These are phyloP conservation scores for Rugonectria rugulosa DNA, from an alignment of 2,329 filamentous ascomycete species.

Conservation along the genomic window DNA sequence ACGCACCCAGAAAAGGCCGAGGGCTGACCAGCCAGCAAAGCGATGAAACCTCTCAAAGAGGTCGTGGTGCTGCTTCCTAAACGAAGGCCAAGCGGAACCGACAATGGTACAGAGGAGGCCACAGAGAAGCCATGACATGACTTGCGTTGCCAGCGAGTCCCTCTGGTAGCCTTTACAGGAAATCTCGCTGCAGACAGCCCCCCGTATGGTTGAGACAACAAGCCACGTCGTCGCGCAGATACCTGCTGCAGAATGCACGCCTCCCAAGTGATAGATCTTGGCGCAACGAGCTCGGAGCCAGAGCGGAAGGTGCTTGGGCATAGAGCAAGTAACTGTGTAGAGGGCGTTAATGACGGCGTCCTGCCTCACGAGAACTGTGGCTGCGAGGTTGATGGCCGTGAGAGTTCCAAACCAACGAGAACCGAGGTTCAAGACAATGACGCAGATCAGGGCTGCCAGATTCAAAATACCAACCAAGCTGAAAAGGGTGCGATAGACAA, in stretches of 20 bases:
- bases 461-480: constrained; percentile 60
- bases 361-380: constrained; percentile 61
- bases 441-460: constrained; percentile 53
- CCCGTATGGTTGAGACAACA: constrained; percentile 50
- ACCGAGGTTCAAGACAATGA: constrained; percentile 46
- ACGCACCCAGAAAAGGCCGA: constrained; percentile 71
- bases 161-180: constrained; percentile 40
- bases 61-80: constrained; percentile 71
- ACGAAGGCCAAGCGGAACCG: constrained; percentile 66
- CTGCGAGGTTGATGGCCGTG: constrained; percentile 57
- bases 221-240: constrained; percentile 59
- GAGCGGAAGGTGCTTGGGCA: constrained; percentile 56
- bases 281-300: constrained; percentile 56
- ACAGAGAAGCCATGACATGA: constrained; percentile 65
- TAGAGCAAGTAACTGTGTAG: constrained; percentile 55
- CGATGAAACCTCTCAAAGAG: constrained; percentile 75
- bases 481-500: constrained; percentile 65
- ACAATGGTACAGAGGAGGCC: constrained; percentile 67
- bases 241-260: constrained; percentile 59
- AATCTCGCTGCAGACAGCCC: constrained; percentile 46
- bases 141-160: constrained; percentile 50
- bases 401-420: constrained; percentile 50
- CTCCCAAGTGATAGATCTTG: constrained; percentile 61
- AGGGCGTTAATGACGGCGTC: constrained; percentile 61
- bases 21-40: constrained; percentile 74